Base-by-base conservation (phyloP, 2,329 filamentous ascomycete species). In the Diaporthe nobilis region DNA sequence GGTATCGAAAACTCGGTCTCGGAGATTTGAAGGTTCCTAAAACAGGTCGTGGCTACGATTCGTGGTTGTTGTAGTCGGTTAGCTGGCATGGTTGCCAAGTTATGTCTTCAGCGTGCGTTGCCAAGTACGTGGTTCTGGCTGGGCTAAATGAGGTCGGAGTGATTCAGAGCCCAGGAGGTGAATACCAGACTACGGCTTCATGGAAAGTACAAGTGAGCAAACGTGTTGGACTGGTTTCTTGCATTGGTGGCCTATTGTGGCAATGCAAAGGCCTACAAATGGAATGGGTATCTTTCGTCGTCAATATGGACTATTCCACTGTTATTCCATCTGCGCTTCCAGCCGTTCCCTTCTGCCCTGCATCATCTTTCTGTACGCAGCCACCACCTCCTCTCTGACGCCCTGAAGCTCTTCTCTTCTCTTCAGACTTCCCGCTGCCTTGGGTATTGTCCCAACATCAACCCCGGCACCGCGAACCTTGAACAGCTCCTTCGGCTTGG, bases 281-380 rank as follows among this genome's bases (percentile, higher is more conserved):
- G 71, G 60, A 47, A 51, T 31, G 65, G 49, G 31, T 42, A 60
- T 70, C 44, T 74, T 55, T 65, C 58, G 34, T 44, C 39, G 49
- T 73, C 25, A 34, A 22, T 28, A 28, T 17, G 20, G 44, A n/a
- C 28, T 57, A 12, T 31, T 65, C 61, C 42, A 49, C 25, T 49
- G 7, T 28, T 47, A 67, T 53, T 44, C 65, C 28, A 65, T 53
- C 25, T 61, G 39, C 1, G 63, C 37, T 7, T 63, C 71, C 51
- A 34, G 22, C 31, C 44, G 55, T 34, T 79, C 77, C 73, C 88
- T 85, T 80, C 84, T 89, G 76, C 86, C 86, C 51, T 88, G 88
- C 92, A 95, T 95, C 86, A 94, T 86, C 78, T 89, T 89, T 77
- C 94, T 87, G 82, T 96, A 96, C 58, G 90, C 88, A 78, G 94